phyloP scores from a whole-genome alignment of 2,329 filamentous ascomycete genomes.

The Trichoderma lentiforme region DNA sequence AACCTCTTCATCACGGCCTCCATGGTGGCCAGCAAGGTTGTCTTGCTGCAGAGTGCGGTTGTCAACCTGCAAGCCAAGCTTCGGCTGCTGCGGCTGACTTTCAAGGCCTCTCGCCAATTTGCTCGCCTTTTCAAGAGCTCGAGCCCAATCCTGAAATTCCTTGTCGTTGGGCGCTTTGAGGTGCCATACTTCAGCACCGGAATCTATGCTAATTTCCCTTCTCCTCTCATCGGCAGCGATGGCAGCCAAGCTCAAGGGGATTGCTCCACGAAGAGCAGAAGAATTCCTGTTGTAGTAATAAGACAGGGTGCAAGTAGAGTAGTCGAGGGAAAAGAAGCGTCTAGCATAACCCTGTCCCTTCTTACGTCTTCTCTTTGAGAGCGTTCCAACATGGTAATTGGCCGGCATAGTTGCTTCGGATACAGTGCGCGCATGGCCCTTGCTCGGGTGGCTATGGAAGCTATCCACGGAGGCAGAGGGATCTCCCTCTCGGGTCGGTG shows the following conservation, averaged over 20 bases:
- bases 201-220: conserved; percentile 93
- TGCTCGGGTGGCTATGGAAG: conserved; percentile 50
- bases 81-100: conserved; percentile 27
- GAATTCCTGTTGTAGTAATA: conserved; percentile 96
- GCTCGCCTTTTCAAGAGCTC: conserved; percentile 79
- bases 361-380: conserved; percentile 90
- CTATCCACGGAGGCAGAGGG: conserved; percentile 59
- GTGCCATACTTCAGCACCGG: conserved; percentile 96
- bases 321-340: conserved; percentile 94
- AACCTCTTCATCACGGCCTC: conserved; percentile 59
- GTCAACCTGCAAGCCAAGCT: conserved; percentile 28
- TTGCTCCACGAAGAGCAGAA: conserved; percentile 84
- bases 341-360: conserved; percentile 89
- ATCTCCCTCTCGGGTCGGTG: conserved; percentile 39
- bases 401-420: conserved; percentile 43
- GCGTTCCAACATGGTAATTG: conserved; percentile 75
- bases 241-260: conserved; percentile 86
- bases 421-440: conserved; percentile 46
- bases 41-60: conserved; percentile 22
- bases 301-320: conserved; percentile 87
- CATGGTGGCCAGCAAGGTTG: conserved; percentile 20
- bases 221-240: conserved; percentile 85
- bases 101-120: conserved; percentile 58
- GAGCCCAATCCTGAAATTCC: conserved; percentile 86
- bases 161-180: conserved; percentile 75